Conservation (phyloP, 768 basidiomycete species). For the Lactifluus echinatus region DNA sequence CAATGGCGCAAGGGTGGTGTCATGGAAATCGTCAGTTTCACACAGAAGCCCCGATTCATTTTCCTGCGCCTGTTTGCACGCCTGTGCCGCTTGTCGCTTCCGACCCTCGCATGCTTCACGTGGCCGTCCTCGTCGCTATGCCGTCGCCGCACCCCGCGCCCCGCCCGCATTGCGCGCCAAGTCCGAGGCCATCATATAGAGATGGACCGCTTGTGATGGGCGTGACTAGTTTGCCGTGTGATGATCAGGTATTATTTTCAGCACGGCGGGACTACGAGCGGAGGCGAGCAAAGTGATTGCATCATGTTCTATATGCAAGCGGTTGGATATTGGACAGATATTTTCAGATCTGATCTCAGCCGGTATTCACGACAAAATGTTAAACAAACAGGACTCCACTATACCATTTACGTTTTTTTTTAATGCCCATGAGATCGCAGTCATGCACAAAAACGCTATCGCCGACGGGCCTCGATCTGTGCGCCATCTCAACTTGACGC, state of each 20-base stretch:
- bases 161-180: neutral
- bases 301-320: too few species aligned
- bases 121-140: constrained; percentile 17
- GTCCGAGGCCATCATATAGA: neutral
- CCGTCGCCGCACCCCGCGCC: neutral
- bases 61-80: neutral
- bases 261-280: neutral
- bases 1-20: constrained; percentile 5
- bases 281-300: neutral
- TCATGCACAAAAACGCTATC: too few species aligned
- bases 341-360: too few species aligned
- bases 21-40: neutral
- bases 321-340: too few species aligned
- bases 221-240: neutral
- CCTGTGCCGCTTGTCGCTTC: neutral
- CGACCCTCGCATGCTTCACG: constrained; percentile 2
- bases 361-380: too few species aligned
- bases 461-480: too few species aligned
- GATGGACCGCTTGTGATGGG: constrained; percentile 7
- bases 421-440: too few species aligned
- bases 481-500: too few species aligned
- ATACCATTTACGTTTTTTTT: too few species aligned
- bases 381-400: too few species aligned
- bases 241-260: neutral
- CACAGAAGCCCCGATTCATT: neutral